Evolutionary conservation across 768 basidiomycete genomes (phyloP).

Genomic region (Tephrocybe sp.): DNA sequence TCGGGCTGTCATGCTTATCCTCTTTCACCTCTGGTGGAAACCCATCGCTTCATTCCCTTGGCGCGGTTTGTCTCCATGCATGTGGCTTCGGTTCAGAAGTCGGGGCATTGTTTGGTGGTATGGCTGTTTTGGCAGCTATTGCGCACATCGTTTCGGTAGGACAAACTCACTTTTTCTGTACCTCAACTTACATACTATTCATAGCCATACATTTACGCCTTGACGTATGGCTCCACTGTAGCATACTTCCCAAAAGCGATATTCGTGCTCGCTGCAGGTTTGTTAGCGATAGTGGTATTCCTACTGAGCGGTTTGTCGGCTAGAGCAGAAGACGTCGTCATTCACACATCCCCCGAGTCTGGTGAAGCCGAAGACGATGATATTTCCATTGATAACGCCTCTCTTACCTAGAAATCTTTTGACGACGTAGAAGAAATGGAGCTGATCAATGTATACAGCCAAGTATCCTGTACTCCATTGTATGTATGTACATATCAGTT

Average conservation of each 20-base stretch:
- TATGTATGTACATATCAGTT: not conserved
- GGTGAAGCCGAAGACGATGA: conserved; percentile 6
- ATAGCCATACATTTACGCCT: conserved; percentile 68
- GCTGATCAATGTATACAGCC: too few relatives aligned
- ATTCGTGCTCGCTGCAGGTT: conserved; percentile 55
- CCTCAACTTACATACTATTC: not conserved
- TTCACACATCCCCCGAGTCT: conserved; percentile 2
- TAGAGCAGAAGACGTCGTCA: conserved; percentile 12
- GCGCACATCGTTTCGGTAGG: conserved; percentile 60
- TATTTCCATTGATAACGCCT: not conserved
- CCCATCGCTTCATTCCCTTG: conserved; percentile 69
- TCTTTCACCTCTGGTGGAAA: conserved; percentile 67
- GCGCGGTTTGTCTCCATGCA: conserved; percentile 63
- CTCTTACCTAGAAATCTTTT: not conserved
- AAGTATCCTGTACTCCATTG: not conserved
- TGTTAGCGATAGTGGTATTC: conserved; percentile 49
- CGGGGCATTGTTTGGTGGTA: conserved; percentile 69
- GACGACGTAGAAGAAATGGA: not conserved
- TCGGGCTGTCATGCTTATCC: conserved; percentile 57
- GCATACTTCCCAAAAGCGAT: conserved; percentile 64
- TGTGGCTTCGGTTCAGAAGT: conserved; percentile 42
- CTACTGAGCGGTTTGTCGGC: conserved; percentile 39
- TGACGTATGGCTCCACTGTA: conserved; percentile 64
- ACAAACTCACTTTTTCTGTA: conserved; percentile 1
- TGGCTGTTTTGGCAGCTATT: conserved; percentile 64